A percentile compares a stretch with the other conserved stretches of the same genome.
phyloP scores from a whole-genome alignment of 371 early-diverging fungal genomes.

The Mucor lusitanicus region DNA sequence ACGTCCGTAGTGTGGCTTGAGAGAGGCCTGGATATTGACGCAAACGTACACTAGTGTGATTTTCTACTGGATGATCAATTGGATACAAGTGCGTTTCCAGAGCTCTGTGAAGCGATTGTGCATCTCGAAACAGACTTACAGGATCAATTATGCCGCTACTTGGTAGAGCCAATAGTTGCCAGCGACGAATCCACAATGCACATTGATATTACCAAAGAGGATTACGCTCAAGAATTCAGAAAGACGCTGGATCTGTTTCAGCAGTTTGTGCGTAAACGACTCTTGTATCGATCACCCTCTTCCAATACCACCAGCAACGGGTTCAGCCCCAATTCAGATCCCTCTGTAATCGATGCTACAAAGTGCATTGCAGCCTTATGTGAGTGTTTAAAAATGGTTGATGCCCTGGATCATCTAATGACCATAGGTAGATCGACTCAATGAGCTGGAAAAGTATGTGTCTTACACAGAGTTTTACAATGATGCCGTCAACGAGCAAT shows the following conservation, averaged over 20 bases:
- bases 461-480: conserved; percentile 73
- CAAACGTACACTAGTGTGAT: background rate
- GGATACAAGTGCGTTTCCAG: conserved; percentile 20
- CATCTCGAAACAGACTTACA: conserved; percentile 16
- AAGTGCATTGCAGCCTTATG: conserved; percentile 48
- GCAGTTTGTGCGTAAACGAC: conserved; percentile 19
- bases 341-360: conserved; percentile 44
- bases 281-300: conserved; percentile 9
- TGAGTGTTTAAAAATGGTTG: conserved; percentile 16
- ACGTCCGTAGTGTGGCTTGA: background rate
- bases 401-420: background rate
- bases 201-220: background rate
- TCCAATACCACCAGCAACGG: background rate
- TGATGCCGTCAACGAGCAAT: conserved; percentile 67
- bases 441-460: conserved; percentile 48
- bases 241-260: conserved; percentile 25
- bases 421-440: conserved; percentile 40
- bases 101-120: conserved; percentile 33
- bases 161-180: conserved; percentile 20
- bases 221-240: conserved; percentile 10
- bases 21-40: background rate
- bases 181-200: conserved; percentile 5
- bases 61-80: background rate
- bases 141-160: conserved; percentile 21
- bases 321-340: conserved; percentile 40